Evolutionary conservation across 2,329 filamentous ascomycete species (phyloP), one percentile per base, ranked within the genome.

Genomic region (Pleomassaria siparia): DNA sequence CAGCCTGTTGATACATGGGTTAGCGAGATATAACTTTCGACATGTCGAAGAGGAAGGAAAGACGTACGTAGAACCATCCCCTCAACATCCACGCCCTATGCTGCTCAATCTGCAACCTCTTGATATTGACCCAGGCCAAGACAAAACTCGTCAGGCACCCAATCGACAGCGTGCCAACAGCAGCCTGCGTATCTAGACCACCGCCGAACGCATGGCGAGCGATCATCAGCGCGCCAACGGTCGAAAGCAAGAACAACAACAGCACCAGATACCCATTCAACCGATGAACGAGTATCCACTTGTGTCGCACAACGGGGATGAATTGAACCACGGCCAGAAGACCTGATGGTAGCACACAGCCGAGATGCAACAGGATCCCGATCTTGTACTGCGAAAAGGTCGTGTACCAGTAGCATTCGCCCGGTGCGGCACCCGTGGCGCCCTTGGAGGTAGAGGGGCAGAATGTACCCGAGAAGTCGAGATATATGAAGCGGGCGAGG

Each of bases 51-150:
- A n/a, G 49, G 6, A 21, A 5, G 24, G 6, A 10, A 40, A 33
- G 42, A 53, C 58, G 43, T 48, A 63, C 58, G 20, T 60, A 58
- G 13, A 64, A 64, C 64, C 64, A 67, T 1, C 59, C 73, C 18
- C 83, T 64, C 24, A 86, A 57, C 82, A 85, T 86, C 82, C 82
- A 86, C 2, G 80, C 80, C 1, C 83, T 74, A 50, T 86, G 83
- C 56, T 85, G 77, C 25, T 85, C 81, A 40, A 87, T 81, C 58
- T 85, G 82, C 2, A 85, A 64, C 2, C 72, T 69, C 61, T 80
- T 84, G 62, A 86, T 77, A 51, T 84, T 84, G 60, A 78, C 70
- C 25, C 76, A 77, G 1, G 81, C 78, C 35, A 84, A 49, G 0
- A 59, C 50, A 20, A 81, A 62, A 9, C 74, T 71, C 1, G 63